phyloP scores from a whole-genome alignment of 2,329 filamentous ascomycete species.

The Monosporascus sp. region DNA sequence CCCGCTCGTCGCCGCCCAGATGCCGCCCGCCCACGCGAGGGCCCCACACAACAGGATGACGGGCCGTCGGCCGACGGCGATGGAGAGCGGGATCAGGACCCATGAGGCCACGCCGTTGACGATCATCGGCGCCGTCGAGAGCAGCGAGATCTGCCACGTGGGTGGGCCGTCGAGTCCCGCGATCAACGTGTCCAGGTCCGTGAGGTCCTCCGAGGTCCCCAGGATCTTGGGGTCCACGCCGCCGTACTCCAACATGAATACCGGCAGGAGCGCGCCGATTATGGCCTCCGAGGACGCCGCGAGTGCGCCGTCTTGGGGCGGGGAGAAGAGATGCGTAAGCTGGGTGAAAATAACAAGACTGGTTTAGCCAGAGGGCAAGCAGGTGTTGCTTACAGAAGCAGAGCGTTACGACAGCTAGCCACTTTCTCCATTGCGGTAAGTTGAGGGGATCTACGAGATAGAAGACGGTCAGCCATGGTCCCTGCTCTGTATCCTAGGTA shows the following conservation, averaged over 20 bases:
- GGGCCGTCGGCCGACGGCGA: slow-evolving; percentile 30
- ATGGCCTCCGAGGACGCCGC: slow-evolving; percentile 22
- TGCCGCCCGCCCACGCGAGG: slow-evolving; percentile 28
- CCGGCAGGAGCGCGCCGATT: slow-evolving; percentile 25
- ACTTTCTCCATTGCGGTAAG: slow-evolving; percentile 25
- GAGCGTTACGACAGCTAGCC: slow-evolving; percentile 21
- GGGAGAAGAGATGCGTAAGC: not conserved
- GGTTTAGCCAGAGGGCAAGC: not conserved
- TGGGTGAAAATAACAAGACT: too few relatives aligned
- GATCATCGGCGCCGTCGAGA: slow-evolving; percentile 29
- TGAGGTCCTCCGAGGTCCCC: slow-evolving; percentile 18
- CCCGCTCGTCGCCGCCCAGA: slow-evolving; percentile 30
- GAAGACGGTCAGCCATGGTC: not conserved
- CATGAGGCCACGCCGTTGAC: slow-evolving; percentile 30
- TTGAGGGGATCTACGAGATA: slow-evolving; percentile 24
- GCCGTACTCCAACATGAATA: slow-evolving; percentile 30
- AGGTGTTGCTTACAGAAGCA: slow-evolving; percentile 23
- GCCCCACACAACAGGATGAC: slow-evolving; percentile 28
- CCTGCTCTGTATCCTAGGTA: too few relatives aligned
- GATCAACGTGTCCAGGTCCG: slow-evolving; percentile 17
- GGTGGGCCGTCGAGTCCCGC: slow-evolving; percentile 24
- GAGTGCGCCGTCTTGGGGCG: slow-evolving; percentile 18
- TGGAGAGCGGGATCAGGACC: slow-evolving; percentile 33
- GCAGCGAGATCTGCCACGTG: slow-evolving; percentile 21
- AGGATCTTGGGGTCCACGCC: slow-evolving; percentile 20